phyloP scores from a whole-genome alignment of 2,329 filamentous ascomycete genomes.

The Ambrosiella beaveri region DNA sequence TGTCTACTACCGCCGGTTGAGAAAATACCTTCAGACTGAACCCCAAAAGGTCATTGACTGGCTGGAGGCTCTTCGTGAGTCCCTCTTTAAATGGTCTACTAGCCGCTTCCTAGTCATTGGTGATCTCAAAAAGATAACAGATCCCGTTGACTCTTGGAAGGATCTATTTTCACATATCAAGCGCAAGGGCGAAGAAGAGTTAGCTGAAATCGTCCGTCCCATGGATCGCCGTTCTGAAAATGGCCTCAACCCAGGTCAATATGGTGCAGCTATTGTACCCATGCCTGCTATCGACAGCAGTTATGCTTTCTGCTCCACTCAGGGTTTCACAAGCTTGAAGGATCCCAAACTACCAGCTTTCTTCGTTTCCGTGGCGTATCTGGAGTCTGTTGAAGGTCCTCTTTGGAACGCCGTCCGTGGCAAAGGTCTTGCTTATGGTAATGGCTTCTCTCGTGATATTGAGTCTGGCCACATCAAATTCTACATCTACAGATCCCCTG shows the following conservation, averaged over 20 bases:
- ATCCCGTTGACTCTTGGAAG: constrained; percentile 62
- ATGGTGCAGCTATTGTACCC: constrained; percentile 63
- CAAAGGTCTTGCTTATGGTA: constrained; percentile 82
- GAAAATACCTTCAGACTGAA: constrained; percentile 60
- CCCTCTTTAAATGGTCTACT: constrained; percentile 70
- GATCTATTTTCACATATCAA: constrained; percentile 25
- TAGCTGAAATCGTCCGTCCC: constrained; percentile 46
- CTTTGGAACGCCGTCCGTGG: constrained; percentile 88
- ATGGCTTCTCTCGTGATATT: constrained; percentile 58
- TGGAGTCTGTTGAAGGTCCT: constrained; percentile 85
- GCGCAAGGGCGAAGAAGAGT: constrained; percentile 23
- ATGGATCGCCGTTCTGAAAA: constrained; percentile 56
- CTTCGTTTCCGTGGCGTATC: constrained; percentile 75
- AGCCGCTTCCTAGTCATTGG: constrained; percentile 72
- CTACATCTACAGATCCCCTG: constrained; percentile 76
- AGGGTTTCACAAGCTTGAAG: constrained; percentile 56
- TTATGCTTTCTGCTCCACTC: constrained; percentile 59
- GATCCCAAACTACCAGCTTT: constrained; percentile 68
- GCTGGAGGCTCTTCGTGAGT: constrained; percentile 58
- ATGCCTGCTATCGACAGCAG: constrained; percentile 89
- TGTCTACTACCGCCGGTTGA: constrained; percentile 70
- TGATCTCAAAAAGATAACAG: constrained; percentile 53
- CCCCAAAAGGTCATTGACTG: constrained; percentile 58
- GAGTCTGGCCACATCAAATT: constrained; percentile 71
- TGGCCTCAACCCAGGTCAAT: constrained; percentile 56